phyloP scores from a whole-genome alignment of 768 basidiomycete genomes.

The Xerocomus spinulosus region DNA sequence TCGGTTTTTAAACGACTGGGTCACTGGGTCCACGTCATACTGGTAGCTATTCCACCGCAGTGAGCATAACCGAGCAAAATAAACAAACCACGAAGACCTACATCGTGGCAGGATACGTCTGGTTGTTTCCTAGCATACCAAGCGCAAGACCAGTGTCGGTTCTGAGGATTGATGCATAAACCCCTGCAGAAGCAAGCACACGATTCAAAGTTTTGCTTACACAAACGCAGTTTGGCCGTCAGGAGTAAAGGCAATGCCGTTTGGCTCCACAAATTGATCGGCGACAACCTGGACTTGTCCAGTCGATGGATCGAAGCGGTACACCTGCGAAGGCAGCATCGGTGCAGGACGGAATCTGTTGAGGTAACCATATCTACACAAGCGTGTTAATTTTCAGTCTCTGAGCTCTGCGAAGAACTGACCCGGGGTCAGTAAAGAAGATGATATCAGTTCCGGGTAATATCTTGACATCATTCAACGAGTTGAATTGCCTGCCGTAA shows the following conservation, averaged over 20 bases:
- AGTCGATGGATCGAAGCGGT: conserved; percentile 50
- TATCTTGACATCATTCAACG: conserved; percentile 73
- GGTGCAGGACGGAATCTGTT: conserved; percentile 64
- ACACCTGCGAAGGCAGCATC: conserved; percentile 39
- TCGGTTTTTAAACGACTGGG: conserved; percentile 52
- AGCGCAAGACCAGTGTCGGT: conserved; percentile 32
- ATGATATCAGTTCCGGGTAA: conserved; percentile 61
- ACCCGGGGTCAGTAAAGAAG: conserved; percentile 74
- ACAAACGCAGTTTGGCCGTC: conserved; percentile 65
- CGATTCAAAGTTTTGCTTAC: conserved; percentile 28
- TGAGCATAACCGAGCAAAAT: background rate
- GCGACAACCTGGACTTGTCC: conserved; percentile 68
- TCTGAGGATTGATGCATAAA: conserved; percentile 21
- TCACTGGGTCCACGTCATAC: conserved; percentile 58
- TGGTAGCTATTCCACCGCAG: conserved; percentile 45
- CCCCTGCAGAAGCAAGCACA: conserved; percentile 3
- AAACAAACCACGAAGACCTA: conserved; percentile 29
- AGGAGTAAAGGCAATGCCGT: conserved; percentile 69
- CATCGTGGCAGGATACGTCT: conserved; percentile 65
- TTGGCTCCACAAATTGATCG: conserved; percentile 67
- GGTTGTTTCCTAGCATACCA: conserved; percentile 46
- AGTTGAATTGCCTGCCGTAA: conserved; percentile 78
- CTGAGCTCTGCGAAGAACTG: conserved; percentile 21
- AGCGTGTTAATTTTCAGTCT: background rate
- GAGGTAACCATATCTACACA: conserved; percentile 55